Conservation (phyloP, 495 filamentous ascomycete genomes). For the Trichoderma virens region DNA sequence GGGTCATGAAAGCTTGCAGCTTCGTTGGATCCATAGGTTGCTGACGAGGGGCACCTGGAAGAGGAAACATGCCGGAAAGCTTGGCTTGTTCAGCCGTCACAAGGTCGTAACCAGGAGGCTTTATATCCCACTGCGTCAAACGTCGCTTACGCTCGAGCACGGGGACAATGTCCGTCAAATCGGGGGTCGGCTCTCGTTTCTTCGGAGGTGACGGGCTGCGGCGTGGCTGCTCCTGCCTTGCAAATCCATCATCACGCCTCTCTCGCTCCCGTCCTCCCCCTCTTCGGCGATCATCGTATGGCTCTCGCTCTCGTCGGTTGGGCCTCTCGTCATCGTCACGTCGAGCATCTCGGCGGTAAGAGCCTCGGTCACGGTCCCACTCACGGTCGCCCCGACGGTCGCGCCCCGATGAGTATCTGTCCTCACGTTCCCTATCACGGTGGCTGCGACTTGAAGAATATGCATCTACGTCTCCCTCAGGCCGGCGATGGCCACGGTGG, state of each 20-base stretch:
- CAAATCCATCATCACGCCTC: slow-evolving; percentile 16
- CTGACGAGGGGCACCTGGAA: slow-evolving; percentile 89
- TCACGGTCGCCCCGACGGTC: slow-evolving; percentile 52
- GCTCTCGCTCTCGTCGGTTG: slow-evolving; percentile 38
- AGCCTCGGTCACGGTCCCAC: slow-evolving; percentile 66
- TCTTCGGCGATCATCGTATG: slow-evolving; percentile 41
- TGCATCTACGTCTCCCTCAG: slow-evolving; percentile 61
- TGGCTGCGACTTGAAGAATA: slow-evolving; percentile 89
- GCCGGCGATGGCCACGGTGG: slow-evolving; percentile 50
- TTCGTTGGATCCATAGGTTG: slow-evolving; percentile 94
- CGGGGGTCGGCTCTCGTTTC: slow-evolving; percentile 90
- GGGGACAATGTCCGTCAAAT: slow-evolving; percentile 75
- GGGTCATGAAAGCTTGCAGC: slow-evolving; percentile 91
- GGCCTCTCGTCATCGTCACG: slow-evolving; percentile 29
- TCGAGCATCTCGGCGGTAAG: slow-evolving; percentile 36
- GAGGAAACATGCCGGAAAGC: slow-evolving; percentile 98
- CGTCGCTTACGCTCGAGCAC: slow-evolving; percentile 78
- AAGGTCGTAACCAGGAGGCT: slow-evolving; percentile 95
- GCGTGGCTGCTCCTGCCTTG: slow-evolving; percentile 58
- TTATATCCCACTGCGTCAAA: slow-evolving; percentile 98
- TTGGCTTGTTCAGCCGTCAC: slow-evolving; percentile 98
- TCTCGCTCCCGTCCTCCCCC: slow-evolving; percentile 46
- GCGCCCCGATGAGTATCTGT: slow-evolving; percentile 62
- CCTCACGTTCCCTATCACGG: slow-evolving; percentile 84
- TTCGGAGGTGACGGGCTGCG: slow-evolving; percentile 75